Percentiles rank a stretch among this genome's conserved stretches.
Evolutionary conservation across 208 protist species (phyloP).

Genomic region (Acanthamoeba polyphaga): DNA sequence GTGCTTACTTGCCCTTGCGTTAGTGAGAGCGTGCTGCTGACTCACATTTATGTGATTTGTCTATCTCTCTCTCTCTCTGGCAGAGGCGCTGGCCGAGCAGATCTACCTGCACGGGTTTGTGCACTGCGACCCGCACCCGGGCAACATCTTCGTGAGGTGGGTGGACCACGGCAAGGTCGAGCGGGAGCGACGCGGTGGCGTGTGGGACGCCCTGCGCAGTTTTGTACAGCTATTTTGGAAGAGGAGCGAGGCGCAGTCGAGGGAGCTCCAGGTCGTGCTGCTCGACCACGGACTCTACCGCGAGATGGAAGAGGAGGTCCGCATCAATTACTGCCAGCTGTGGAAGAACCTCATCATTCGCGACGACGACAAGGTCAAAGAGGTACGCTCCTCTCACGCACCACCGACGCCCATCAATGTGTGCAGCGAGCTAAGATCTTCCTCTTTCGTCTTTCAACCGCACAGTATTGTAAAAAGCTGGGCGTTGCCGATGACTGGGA

Average conservation of each 20-base stretch:
- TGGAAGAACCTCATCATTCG: conserved; percentile 66
- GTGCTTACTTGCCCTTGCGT: background rate
- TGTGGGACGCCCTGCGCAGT: background rate
- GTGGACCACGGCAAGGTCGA: background rate
- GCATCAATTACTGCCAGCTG: conserved; percentile 65
- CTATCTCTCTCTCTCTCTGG: background rate
- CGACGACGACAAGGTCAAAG: conserved; percentile 58
- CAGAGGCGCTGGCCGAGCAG: conserved; percentile 91
- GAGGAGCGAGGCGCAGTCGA: background rate
- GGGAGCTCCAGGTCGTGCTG: conserved; percentile 87
- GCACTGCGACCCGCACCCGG: conserved; percentile 92
- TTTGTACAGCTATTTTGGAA: background rate
- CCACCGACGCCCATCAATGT: background rate
- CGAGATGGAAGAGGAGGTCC: conserved; percentile 89
- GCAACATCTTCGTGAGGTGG: conserved; percentile 93
- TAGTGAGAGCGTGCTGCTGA: background rate
- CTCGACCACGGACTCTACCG: conserved; percentile 97
- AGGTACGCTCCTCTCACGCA: background rate
- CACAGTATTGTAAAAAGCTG: conserved; percentile 26
- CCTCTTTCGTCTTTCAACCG: background rate
- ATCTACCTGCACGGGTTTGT: conserved; percentile 96
- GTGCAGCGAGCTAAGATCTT: background rate
- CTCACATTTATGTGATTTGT: background rate
- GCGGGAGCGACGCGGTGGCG: background rate
- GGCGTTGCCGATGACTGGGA: conserved; percentile 40